A percentile compares a stretch with the other conserved stretches of the same genome.
Conservation (phyloP, 352 stramenopile species). For the Phytophthora pistaciae region DNA sequence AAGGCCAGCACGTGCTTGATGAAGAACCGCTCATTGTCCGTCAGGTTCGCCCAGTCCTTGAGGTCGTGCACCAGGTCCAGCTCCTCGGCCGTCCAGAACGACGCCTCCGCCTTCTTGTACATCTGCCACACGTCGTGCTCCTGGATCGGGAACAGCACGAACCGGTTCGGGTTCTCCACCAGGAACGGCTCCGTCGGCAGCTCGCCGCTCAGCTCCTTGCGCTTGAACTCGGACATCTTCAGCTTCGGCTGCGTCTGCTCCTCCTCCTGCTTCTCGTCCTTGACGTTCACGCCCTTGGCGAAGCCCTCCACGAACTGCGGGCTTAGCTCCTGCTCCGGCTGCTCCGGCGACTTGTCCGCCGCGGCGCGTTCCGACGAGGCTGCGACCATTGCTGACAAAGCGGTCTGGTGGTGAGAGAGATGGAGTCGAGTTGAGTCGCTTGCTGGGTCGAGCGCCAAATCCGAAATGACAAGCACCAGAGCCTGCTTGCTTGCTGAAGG, state of each 20-base stretch:
- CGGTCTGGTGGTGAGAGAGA: too few relatives aligned
- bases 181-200: conserved; percentile 93
- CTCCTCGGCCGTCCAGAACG: conserved; percentile 99
- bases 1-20: conserved; percentile 99
- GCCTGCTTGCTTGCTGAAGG: too few relatives aligned
- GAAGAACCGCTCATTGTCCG: conserved; percentile 97
- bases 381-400: conserved; percentile 61
- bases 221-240: conserved; percentile 90
- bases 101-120: conserved; percentile 99
- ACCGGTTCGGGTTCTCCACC: conserved; percentile 95
- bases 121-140: conserved; percentile 98
- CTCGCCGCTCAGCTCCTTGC: conserved; percentile 87
- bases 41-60: conserved; percentile 96
- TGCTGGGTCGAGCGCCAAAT: conserved; percentile 39
- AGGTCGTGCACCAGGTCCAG: conserved; percentile 97
- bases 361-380: conserved; percentile 29
- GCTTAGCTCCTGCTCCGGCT: conserved; percentile 40
- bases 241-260: conserved; percentile 25
- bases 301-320: conserved; percentile 33
- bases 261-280: conserved; percentile 38
- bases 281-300: conserved; percentile 22
- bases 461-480: too few relatives aligned
- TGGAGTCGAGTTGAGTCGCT: conserved; percentile 18
- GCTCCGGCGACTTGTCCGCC: conserved; percentile 29
- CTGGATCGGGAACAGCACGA: conserved; percentile 99